Percentiles rank a stretch among this genome's conserved stretches.
Conservation (phyloP, 352 stramenopile species). For the Phytophthora cajani region DNA sequence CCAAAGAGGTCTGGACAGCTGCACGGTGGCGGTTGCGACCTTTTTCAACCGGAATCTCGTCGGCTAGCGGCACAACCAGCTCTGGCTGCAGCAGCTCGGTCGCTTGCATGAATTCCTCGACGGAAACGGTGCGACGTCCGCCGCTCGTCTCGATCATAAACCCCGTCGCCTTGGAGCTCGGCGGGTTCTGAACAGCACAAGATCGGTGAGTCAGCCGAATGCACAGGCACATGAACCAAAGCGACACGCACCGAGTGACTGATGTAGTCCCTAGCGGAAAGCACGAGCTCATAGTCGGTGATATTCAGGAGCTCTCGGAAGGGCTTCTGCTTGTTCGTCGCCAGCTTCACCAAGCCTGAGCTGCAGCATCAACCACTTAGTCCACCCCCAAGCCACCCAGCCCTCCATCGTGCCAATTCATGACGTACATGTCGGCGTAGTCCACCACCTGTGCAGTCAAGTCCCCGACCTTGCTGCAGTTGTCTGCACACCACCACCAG, state of each 20-base stretch:
- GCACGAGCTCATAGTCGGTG: constrained; percentile 52
- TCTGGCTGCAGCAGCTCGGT: constrained; percentile 56
- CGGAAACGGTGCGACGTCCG: constrained; percentile 53
- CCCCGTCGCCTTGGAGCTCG: constrained; percentile 51
- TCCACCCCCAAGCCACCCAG: not conserved
- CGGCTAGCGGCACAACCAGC: constrained; percentile 69
- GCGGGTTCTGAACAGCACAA: constrained; percentile 43
- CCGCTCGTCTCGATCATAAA: constrained; percentile 69
- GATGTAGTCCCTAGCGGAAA: constrained; percentile 81
- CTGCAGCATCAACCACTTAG: constrained; percentile 2
- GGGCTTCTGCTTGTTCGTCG: constrained; percentile 42
- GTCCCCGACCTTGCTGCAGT: constrained; percentile 61
- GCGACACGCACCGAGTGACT: constrained; percentile 43
- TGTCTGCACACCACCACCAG: constrained; percentile 44
- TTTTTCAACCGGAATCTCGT: constrained; percentile 66
- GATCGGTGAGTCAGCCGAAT: not conserved
- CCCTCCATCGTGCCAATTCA: not conserved
- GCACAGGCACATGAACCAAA: not conserved
- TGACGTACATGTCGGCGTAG: constrained; percentile 75
- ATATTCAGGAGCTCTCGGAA: constrained; percentile 66
- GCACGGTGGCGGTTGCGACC: constrained; percentile 72
- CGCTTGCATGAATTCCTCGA: constrained; percentile 68
- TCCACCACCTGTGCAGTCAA: constrained; percentile 71
- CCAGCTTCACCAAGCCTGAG: constrained; percentile 33
- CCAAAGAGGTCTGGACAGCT: constrained; percentile 66